Evolutionary conservation across 2,329 filamentous ascomycete species (phyloP).

Genomic region (Ophiobolus disseminans): DNA sequence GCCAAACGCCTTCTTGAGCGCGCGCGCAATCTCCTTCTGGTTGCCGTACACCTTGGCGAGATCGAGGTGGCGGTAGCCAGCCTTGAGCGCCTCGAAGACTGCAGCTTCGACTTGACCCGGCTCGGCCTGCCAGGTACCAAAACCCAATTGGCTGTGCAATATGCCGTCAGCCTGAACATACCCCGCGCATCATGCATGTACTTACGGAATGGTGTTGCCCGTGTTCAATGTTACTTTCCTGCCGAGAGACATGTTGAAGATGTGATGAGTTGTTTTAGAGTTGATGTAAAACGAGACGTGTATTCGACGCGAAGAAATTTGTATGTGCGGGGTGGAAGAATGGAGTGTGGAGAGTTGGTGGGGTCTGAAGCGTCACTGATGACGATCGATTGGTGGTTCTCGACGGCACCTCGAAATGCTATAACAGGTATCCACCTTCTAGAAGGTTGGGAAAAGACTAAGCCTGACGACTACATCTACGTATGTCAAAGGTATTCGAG

Average conservation of each 20-base stretch:
- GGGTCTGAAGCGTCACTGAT: conserved; percentile 30
- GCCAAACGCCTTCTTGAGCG: conserved; percentile 36
- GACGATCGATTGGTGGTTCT: no score
- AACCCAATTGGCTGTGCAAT: conserved; percentile 66
- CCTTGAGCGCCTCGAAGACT: conserved; percentile 46
- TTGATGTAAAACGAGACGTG: conserved; percentile 5
- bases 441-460: no score
- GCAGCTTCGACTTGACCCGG: conserved; percentile 49
- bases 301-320: conserved; percentile 4
- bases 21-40: conserved; percentile 38
- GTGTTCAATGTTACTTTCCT: conserved; percentile 64
- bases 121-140: conserved; percentile 44
- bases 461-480: no score
- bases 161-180: conserved; percentile 53
- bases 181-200: conserved; percentile 65
- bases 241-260: conserved; percentile 36
- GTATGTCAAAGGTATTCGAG: no score
- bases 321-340: conserved; percentile 14
- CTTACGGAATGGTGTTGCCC: conserved; percentile 77
- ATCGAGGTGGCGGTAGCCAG: conserved; percentile 42
- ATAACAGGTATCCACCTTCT: no score
- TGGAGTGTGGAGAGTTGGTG: conserved; percentile 22
- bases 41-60: conserved; percentile 42
- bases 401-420: no score
- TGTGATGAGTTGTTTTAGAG: not conserved